phyloP scores from a whole-genome alignment of 139 green algal genomes.

The Chlorella sp. region DNA sequence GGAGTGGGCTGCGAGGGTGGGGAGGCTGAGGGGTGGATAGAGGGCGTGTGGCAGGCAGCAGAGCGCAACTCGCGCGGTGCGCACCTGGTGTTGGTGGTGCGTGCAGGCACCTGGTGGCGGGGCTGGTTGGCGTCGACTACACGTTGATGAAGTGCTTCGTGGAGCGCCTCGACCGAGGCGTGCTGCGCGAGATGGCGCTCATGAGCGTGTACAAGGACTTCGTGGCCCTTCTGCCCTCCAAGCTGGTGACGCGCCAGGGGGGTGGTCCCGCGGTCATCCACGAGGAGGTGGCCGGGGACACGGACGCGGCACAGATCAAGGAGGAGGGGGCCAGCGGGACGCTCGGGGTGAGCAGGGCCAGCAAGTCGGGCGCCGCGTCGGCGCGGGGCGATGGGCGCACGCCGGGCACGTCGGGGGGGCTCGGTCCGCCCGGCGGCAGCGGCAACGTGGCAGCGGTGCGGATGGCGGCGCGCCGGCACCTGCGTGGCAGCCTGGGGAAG shows the following conservation, averaged over 20 bases:
- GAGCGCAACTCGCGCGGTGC: too few relatives aligned
- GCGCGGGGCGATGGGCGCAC: not conserved
- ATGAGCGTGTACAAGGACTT: slow-evolving; percentile 16
- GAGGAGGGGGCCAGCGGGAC: too few relatives aligned
- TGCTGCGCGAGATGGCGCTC: slow-evolving; percentile 5
- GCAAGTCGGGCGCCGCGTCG: not conserved
- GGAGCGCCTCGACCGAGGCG: not conserved
- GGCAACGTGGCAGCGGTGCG: not conserved
- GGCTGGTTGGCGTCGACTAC: not conserved
- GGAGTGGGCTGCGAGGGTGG: too few relatives aligned
- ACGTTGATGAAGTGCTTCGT: slow-evolving; percentile 6
- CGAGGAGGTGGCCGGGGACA: slow-evolving; percentile 1
- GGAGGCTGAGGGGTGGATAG: too few relatives aligned
- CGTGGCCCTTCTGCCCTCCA: not conserved
- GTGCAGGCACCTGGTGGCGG: slow-evolving; percentile 7
- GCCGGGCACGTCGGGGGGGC: too few relatives aligned
- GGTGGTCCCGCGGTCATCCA: not conserved
- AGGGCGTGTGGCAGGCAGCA: too few relatives aligned
- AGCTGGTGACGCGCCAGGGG: slow-evolving; percentile 1
- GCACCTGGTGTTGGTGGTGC: too few relatives aligned
- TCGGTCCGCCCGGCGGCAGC: not conserved
- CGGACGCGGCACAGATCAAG: too few relatives aligned
- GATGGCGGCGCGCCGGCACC: not conserved
- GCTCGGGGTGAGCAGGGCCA: not conserved
- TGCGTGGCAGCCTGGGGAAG: not conserved